A percentile compares a stretch with the other conserved stretches of the same genome.
phyloP scores from a whole-genome alignment of 371 early-diverging fungal genomes.

The Chytridiales sp. region DNA sequence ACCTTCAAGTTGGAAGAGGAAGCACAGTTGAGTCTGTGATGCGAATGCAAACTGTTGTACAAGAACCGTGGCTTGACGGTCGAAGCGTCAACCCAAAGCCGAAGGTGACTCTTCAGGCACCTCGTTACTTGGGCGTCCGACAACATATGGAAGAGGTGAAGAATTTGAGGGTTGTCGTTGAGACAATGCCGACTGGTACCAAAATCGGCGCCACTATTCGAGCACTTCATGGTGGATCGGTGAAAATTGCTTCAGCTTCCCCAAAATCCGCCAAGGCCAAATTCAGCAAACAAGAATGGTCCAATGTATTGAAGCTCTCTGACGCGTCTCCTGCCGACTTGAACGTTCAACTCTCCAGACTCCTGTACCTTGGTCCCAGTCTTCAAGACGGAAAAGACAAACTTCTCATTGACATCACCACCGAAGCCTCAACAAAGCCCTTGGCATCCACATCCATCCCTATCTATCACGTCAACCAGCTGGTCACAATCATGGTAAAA shows the following conservation, averaged over 20 bases:
- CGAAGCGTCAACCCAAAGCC: too few relatives aligned
- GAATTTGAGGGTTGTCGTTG: slow-evolving; percentile 12
- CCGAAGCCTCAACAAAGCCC: neutral
- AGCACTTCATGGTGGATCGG: neutral
- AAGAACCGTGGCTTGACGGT: too few relatives aligned
- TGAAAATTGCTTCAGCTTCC: slow-evolving; percentile 1
- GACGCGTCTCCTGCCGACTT: slow-evolving; percentile 6
- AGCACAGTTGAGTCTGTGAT: slow-evolving; percentile 17
- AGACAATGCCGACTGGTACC: too few relatives aligned
- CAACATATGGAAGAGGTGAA: slow-evolving; percentile 14
- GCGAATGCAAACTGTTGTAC: slow-evolving; percentile 7
- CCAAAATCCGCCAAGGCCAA: neutral
- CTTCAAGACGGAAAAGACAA: too few relatives aligned
- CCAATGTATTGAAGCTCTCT: neutral
- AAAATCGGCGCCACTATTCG: too few relatives aligned
- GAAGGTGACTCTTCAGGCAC: too few relatives aligned
- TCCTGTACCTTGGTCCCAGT: slow-evolving; percentile 16
- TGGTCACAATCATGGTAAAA: slow-evolving; percentile 38
- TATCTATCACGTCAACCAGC: slow-evolving; percentile 24
- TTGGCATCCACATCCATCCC: slow-evolving; percentile 14
- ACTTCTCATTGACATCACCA: slow-evolving; percentile 9
- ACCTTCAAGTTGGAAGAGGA: slow-evolving; percentile 3
- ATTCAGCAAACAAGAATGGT: neutral
- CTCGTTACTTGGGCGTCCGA: slow-evolving; percentile 12
- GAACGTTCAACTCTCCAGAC: slow-evolving; percentile 11